Evolutionary conservation across 306 rosid species (phyloP), one percentile per base, ranked within the genome.

Genomic region (Herpetospermum pedunculosum): DNA sequence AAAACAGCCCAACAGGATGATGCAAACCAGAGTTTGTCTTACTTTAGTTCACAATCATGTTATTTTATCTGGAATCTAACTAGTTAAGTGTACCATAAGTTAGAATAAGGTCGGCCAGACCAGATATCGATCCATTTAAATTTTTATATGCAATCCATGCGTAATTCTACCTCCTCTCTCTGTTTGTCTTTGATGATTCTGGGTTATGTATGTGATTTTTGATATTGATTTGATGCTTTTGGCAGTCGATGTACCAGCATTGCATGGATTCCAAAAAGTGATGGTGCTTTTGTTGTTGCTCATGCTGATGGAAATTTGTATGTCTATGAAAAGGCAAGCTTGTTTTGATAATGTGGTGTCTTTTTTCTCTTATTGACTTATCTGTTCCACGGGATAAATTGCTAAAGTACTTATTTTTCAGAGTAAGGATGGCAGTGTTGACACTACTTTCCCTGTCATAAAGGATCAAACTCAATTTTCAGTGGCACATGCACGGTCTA

Each of bases 301-400:
- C 97, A 95, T 78, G 82, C 96, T 1, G 99, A 95, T 82, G 99
- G 99, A 81, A 95, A 92, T 84, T 75, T 92, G 79, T 95, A 85
- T 28, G 81, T 89, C 77, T 95, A 92, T 77, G 96, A 91, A 79
- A 95, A 95, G 96, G 99, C 83, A 85, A 85, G 96, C 80, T 74
- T 76, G 75, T 81, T 34, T 19, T 25, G 74, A 76, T 38, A 76
- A 64, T 71, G 25, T 77, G 40, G 57, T 16, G 4, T 77, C 46
- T 52, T 34, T 57, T 26, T 76, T 35, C 47, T 28, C 37, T 68
- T 30, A 16, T 70, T 71, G 30, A 70, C 13, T 60, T 46, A 48
- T 70, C 67, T 23, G 37, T 79, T 70, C 40, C 50, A 47, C 62
- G 29, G 41, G 80, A 59, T 77, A 47, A 16, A 64, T 19, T 49